Percentiles rank a stretch among this genome's conserved stretches.
Evolutionary conservation across 2,329 filamentous ascomycete species (phyloP).

Genomic region (Hawksworthiomyces lignivorus): DNA sequence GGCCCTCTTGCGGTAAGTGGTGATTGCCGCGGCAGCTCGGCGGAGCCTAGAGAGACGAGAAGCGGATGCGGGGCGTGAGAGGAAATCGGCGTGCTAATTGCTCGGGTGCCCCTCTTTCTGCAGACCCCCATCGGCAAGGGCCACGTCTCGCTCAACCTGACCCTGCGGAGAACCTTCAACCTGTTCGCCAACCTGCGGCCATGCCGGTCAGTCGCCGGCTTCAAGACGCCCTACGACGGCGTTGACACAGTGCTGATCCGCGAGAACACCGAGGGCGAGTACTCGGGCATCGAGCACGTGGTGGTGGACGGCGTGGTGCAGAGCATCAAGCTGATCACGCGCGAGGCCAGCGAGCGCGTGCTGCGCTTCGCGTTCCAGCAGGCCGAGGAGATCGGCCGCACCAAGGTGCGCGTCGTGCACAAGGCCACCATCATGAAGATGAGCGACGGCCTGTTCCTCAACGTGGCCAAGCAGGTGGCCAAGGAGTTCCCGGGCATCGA

Average conservation of each 20-base stretch:
- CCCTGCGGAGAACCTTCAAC: slow-evolving; percentile 97
- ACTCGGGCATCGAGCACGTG: slow-evolving; percentile 97
- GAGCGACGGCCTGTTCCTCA: slow-evolving; percentile 96
- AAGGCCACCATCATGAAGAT: slow-evolving; percentile 99
- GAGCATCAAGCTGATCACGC: slow-evolving; percentile 99
- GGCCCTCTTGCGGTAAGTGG: slow-evolving; percentile 81
- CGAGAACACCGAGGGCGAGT: slow-evolving; percentile 99
- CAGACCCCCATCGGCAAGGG: slow-evolving; percentile 96
- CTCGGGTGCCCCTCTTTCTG: no score
- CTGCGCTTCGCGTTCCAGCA: slow-evolving; percentile 98
- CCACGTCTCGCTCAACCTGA: slow-evolving; percentile 97
- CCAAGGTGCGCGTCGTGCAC: slow-evolving; percentile 96
- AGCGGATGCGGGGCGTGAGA: slow-evolving; percentile 12
- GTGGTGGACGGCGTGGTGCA: slow-evolving; percentile 97
- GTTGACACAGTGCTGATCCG: slow-evolving; percentile 97
- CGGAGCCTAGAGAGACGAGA: background rate
- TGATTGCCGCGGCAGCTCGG: no score
- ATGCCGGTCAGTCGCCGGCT: slow-evolving; percentile 92
- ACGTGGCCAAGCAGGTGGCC: slow-evolving; percentile 72
- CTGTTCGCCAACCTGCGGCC: slow-evolving; percentile 98
- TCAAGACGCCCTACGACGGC: slow-evolving; percentile 96
- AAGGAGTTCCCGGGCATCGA: slow-evolving; percentile 95
- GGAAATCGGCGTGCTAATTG: no score
- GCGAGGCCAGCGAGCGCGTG: slow-evolving; percentile 88
- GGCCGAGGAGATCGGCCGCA: slow-evolving; percentile 84